Evolutionary conservation across 2,329 filamentous ascomycete species (phyloP).

Genomic region (Fusarium robinianum): DNA sequence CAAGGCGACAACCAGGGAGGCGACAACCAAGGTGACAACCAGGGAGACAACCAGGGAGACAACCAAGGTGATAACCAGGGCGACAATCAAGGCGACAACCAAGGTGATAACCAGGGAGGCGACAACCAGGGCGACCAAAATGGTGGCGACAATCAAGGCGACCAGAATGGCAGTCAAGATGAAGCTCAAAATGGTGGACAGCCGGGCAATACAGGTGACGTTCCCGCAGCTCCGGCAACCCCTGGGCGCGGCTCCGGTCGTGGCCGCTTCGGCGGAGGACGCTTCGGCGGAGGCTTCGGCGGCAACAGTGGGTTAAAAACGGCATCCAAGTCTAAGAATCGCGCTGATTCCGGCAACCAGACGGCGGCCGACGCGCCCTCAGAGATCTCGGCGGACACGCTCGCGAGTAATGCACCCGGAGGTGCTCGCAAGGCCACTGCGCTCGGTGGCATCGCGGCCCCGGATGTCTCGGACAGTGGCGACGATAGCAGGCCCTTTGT

Average conservation of each 20-base stretch:
- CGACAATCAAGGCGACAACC: background rate
- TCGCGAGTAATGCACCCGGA: no score
- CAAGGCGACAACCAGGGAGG: background rate
- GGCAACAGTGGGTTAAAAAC: no score
- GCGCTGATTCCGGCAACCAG: conserved; percentile 14
- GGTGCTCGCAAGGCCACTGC: conserved; percentile 40
- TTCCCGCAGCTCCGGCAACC: conserved; percentile 4
- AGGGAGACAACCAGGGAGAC: background rate
- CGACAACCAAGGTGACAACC: conserved; percentile 4
- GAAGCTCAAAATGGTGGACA: conserved; percentile 12
- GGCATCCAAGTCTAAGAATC: no score
- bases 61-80: background rate
- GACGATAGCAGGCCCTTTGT: conserved; percentile 56
- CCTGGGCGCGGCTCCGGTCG: conserved; percentile 2
- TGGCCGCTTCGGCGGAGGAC: conserved; percentile 5
- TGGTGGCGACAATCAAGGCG: background rate
- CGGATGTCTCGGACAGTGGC: conserved; percentile 53
- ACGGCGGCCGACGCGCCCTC: conserved; percentile 22
- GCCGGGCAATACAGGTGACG: no score
- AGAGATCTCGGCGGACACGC: conserved; percentile 23
- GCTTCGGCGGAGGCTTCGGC: conserved; percentile 20
- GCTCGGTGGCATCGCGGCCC: conserved; percentile 57
- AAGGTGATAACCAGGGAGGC: background rate
- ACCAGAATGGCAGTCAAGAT: conserved; percentile 15
- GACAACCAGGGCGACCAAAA: background rate